Evolutionary conservation across 306 rosid genomes (phyloP).

Genomic region (Glycine tomentella): DNA sequence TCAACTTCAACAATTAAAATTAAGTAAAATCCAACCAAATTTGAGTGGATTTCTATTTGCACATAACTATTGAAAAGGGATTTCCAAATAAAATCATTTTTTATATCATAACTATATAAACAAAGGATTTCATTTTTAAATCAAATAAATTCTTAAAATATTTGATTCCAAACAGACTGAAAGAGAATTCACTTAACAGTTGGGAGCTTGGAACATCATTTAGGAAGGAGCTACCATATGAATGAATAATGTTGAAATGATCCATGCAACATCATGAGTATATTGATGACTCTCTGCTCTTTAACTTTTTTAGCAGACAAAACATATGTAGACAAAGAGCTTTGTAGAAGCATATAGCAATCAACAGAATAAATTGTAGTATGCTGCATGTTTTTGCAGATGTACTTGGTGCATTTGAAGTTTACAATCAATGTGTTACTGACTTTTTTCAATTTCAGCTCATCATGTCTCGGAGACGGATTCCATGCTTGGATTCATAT

Average conservation of each 20-base stretch:
- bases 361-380: not conserved
- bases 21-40: conserved; percentile 5
- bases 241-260: conserved; percentile 22
- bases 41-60: not conserved
- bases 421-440: conserved; percentile 39
- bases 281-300: not conserved
- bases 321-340: not conserved
- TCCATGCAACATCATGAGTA: not conserved
- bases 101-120: not conserved
- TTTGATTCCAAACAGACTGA: conserved; percentile 6
- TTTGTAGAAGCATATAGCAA: not conserved
- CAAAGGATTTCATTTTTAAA: conserved; percentile 4
- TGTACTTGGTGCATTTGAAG: not conserved
- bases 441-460: conserved; percentile 66
- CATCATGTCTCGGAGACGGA: conserved; percentile 89
- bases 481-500: conserved; percentile 97
- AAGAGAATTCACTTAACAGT: not conserved
- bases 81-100: not conserved
- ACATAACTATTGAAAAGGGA: not conserved
- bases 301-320: not conserved
- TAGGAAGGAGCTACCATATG: conserved; percentile 13
- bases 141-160: not conserved
- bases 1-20: not conserved
- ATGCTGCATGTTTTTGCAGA: not conserved
- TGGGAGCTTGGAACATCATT: conserved; percentile 18